Evolutionary conservation across 345 rosid species (phyloP), one percentile per base, ranked within the genome.

Genomic region (Psidium guajava): DNA sequence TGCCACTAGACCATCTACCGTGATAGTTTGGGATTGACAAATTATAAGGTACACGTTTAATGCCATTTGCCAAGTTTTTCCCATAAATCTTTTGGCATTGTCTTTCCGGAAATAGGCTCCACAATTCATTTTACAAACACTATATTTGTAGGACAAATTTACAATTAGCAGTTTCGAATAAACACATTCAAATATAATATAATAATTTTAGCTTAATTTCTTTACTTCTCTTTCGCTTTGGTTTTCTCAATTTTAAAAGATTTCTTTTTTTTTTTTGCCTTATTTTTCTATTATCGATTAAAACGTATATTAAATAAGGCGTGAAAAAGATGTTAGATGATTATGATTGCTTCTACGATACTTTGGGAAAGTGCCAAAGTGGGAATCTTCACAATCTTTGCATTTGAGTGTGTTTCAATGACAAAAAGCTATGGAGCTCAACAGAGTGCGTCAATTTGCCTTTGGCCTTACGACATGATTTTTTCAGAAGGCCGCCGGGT

Each of bases 241-340:
- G 12, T 69, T 69, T 40, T 32, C 77, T 64, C 77, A 9, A 12
- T 32, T 69, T 69, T 8, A 18, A 69, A 69, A 16, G 44, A 69
- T 16, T 32, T 0, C 16, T 64, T 4, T 0, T 0, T 1, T 0
- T 32, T 64, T 4, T 0, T 0, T 1, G 77, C 9, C 44, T 20
- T 4, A 3, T 2, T 16, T 32, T 21, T 16, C 16, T 3, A 64
- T 32, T 32, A 32, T 10, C 22, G 8, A 16, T 8, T 8, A 32
- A 32, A 8, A 69, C 77, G 3, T 28, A 28, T 7, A 28, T 7
- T 64, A 16, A 64, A 64, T 28, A 36, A 64, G 5, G 12, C 0
- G 42, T 28, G 44, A 28, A 28, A 28, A 44, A 44, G 42, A 15
- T 61, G 74, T 28, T 28, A 28, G 75, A 64, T 4, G 77, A 32